These are phyloP conservation scores for Cercospora citrullina DNA, from an alignment of 2,329 filamentous ascomycete genomes.

Conservation along the genomic window DNA sequence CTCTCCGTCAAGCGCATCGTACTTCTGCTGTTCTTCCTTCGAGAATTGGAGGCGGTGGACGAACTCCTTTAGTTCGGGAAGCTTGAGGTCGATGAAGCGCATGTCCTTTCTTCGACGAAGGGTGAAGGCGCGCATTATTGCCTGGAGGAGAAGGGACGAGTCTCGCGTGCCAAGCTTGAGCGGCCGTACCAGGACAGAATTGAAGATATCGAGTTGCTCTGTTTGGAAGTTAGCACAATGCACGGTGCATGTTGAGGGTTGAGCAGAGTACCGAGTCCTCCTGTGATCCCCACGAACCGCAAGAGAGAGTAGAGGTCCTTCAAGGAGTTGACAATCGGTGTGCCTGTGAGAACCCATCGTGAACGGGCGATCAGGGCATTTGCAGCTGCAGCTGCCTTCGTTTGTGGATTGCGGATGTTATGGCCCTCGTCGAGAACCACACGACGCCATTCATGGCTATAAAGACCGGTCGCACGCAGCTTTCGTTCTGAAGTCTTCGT, in stretches of 20 bases:
- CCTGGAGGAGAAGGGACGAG: constrained; percentile 64
- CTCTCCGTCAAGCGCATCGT: constrained; percentile 72
- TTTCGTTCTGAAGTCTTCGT: constrained; percentile 32
- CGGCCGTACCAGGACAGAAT: constrained; percentile 67
- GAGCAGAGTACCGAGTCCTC: constrained; percentile 58
- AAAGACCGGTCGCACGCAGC: constrained; percentile 53
- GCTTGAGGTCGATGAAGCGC: constrained; percentile 77
- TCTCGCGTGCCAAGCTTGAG: constrained; percentile 62
- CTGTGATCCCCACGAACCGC: constrained; percentile 72
- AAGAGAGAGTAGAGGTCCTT: constrained; percentile 79
- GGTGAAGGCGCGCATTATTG: constrained; percentile 77
- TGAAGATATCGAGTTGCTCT: constrained; percentile 70
- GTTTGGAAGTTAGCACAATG: neutral
- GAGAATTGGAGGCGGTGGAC: constrained; percentile 74
- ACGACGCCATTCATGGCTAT: constrained; percentile 71
- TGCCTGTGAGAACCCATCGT: constrained; percentile 77
- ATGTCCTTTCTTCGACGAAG: constrained; percentile 83
- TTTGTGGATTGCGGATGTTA: constrained; percentile 72
- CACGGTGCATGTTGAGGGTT: neutral
- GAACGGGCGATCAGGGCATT: constrained; percentile 67
- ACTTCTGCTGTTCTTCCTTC: constrained; percentile 72
- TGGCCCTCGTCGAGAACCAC: constrained; percentile 84
- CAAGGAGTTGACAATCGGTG: constrained; percentile 61
- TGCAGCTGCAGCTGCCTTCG: constrained; percentile 70
- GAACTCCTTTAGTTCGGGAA: constrained; percentile 76